These are phyloP conservation scores for Thraustotheca clavata DNA, from an alignment of 352 stramenopile genomes.

Conservation along the genomic window DNA sequence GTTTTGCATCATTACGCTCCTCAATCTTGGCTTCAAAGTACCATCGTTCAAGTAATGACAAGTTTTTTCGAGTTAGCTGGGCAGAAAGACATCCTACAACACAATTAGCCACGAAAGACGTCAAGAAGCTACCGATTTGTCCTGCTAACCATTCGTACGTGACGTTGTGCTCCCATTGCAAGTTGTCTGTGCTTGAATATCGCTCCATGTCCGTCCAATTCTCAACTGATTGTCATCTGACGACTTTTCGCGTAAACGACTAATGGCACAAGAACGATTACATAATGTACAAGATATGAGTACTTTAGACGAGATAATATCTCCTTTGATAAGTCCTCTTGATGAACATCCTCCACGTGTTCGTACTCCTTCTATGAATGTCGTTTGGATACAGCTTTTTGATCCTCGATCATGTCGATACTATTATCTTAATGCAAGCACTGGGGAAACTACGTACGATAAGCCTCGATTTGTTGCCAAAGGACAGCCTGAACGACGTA, in stretches of 20 bases:
- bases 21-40: constrained; percentile 24
- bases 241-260: too few species aligned
- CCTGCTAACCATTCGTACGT: neutral
- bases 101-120: neutral
- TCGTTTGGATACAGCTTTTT: constrained; percentile 36
- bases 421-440: constrained; percentile 31
- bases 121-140: neutral
- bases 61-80: constrained; percentile 23
- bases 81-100: constrained; percentile 38
- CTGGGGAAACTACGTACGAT: constrained; percentile 28
- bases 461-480: constrained; percentile 32
- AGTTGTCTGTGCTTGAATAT: too few species aligned
- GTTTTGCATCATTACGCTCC: neutral
- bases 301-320: too few species aligned
- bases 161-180: neutral
- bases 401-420: constrained; percentile 29
- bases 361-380: neutral
- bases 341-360: too few species aligned
- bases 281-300: too few species aligned
- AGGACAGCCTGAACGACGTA: neutral
- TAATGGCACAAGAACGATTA: too few species aligned
- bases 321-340: too few species aligned
- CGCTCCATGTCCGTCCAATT: too few species aligned
- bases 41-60: constrained; percentile 37
- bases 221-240: too few species aligned